phyloP scores from a whole-genome alignment of 2,329 filamentous ascomycete genomes.

The Myriosclerotinia duriaeana region DNA sequence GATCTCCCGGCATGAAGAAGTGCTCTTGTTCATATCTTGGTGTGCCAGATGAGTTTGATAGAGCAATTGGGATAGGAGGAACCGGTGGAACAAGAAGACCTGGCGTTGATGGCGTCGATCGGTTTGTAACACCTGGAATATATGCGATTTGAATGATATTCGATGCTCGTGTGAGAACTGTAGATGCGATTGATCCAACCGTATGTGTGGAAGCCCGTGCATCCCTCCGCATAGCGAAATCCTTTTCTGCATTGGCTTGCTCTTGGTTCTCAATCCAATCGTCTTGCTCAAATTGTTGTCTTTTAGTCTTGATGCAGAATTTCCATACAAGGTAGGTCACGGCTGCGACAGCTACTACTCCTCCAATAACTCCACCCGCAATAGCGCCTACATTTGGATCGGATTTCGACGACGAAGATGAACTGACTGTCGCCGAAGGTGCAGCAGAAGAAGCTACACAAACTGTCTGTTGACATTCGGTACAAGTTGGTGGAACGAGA shows the following conservation, averaged over 20 bases:
- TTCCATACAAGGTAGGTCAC: constrained; percentile 81
- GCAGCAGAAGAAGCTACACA: constrained; percentile 49
- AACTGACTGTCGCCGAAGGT: constrained; percentile 30
- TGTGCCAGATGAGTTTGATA: constrained; percentile 55
- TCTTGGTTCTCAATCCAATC: constrained; percentile 54
- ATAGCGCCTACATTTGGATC: constrained; percentile 79
- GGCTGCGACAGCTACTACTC: constrained; percentile 71
- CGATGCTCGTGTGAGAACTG: constrained; percentile 89
- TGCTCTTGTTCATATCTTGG: constrained; percentile 74
- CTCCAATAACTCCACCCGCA: constrained; percentile 86
- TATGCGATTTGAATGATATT: constrained; percentile 99
- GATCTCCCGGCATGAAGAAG: constrained; percentile 88
- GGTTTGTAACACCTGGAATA: constrained; percentile 94
- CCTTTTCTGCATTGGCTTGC: constrained; percentile 54
- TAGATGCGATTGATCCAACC: constrained; percentile 90
- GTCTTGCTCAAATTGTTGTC: constrained; percentile 63
- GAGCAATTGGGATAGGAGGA: constrained; percentile 77
- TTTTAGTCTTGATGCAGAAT: constrained; percentile 79
- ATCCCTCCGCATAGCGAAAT: constrained; percentile 54
- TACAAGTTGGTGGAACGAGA: constrained; percentile 58
- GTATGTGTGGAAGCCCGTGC: constrained; percentile 77
- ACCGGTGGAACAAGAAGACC: constrained; percentile 84
- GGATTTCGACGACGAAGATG: constrained; percentile 41
- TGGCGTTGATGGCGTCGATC: constrained; percentile 80
- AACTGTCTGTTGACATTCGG: constrained; percentile 55